Conservation (phyloP, 345 rosid species). For the Bruguiera parviflora region DNA sequence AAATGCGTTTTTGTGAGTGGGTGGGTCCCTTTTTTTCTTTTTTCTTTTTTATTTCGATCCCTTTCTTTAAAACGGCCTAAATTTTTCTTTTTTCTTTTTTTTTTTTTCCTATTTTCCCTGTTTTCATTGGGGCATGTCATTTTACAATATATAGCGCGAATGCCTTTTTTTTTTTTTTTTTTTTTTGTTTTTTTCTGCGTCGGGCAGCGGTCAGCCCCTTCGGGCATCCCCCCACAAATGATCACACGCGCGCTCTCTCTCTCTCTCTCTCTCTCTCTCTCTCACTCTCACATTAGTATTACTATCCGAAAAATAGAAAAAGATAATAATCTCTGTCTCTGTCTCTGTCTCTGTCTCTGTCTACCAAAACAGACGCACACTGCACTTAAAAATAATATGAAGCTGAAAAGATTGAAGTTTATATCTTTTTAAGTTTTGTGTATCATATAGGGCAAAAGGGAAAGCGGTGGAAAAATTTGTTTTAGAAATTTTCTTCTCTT, state of each 20-base stretch:
- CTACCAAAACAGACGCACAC: background rate
- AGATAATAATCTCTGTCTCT: background rate
- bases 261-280: background rate
- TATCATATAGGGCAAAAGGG: background rate
- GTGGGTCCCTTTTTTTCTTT: no score
- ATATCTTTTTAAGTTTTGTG: background rate
- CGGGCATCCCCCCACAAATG: constrained; percentile 31
- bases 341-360: background rate
- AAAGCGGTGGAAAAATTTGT: background rate
- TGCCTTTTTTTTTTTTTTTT: constrained; percentile 21
- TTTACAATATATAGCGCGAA: constrained; percentile 47
- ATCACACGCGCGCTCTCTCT: no score
- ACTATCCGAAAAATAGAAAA: background rate
- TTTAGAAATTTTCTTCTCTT: background rate
- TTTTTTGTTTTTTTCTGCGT: constrained; percentile 42
- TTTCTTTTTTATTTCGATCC: no score
- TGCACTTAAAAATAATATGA: constrained; percentile 2
- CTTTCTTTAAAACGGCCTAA: no score
- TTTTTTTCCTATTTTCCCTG: no score
- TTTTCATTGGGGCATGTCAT: constrained; percentile 39
- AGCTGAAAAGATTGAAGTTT: constrained; percentile 1
- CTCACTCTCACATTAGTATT: constrained; percentile 9
- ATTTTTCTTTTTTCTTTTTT: no score
- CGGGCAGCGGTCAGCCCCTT: constrained; percentile 58
- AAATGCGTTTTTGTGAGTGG: no score